phyloP scores from a whole-genome alignment of 2,329 filamentous ascomycete species.

The Parastagonospora avenae region DNA sequence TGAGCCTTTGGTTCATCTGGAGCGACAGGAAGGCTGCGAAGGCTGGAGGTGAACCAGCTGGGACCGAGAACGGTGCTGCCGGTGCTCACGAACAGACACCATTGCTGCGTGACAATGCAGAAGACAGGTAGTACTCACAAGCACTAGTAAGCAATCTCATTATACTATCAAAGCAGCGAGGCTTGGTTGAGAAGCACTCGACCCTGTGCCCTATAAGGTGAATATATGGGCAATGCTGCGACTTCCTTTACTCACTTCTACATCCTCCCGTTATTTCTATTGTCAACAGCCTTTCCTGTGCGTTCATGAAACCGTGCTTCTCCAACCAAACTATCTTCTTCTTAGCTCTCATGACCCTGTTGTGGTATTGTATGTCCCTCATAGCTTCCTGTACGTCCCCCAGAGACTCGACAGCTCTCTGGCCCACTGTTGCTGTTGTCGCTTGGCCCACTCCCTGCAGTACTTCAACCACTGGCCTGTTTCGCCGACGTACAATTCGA shows the following conservation, averaged over 20 bases:
- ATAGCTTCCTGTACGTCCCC: neutral
- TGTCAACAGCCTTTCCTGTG: neutral
- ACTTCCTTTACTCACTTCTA: neutral
- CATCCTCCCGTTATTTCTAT: neutral
- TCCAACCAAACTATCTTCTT: constrained; percentile 3
- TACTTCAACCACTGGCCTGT: too few species aligned
- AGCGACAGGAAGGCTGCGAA: constrained; percentile 46
- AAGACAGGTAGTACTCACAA: neutral
- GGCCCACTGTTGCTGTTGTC: too few species aligned
- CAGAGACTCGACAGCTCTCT: too few species aligned
- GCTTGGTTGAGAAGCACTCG: too few species aligned
- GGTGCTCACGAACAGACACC: constrained; percentile 15
- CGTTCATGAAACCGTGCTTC: constrained; percentile 1
- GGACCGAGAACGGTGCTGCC: constrained; percentile 1
- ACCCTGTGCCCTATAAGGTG: too few species aligned
- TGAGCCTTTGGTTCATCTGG: constrained; percentile 80
- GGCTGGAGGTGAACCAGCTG: constrained; percentile 5
- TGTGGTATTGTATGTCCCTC: neutral
- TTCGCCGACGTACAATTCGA: neutral
- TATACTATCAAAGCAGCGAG: neutral
- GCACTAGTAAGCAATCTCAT: neutral
- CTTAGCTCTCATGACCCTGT: neutral
- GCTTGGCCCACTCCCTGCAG: neutral
- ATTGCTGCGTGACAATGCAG: constrained; percentile 8
- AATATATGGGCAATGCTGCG: too few species aligned